Evolutionary conservation across 345 rosid genomes (phyloP), one percentile per base, ranked within the genome.

Genomic region (Eucalyptus lansdowneana): DNA sequence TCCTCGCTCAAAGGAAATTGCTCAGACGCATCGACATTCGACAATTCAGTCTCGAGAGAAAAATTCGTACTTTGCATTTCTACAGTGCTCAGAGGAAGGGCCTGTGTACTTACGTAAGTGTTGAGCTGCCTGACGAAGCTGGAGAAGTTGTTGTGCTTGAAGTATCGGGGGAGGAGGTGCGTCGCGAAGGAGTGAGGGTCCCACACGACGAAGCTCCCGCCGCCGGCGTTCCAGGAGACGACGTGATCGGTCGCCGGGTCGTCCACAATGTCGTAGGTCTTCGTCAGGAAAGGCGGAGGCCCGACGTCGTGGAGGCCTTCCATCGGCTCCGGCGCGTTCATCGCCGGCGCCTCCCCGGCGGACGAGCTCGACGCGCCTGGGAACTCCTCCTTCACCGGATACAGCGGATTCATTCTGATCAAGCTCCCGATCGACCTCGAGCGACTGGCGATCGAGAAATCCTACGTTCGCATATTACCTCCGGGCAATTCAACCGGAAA

Each of bases 101-200:
- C 69, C 25, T 47, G 34, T 47, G 34, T 27, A 92, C 99, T 92
- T 90, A 96, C 99, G 76, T 97, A 97, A 90, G 99, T 97, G 87
- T 97, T 97, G 50, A 97, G 95, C 89, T 97, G 99, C 88, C 99
- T 94, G 90, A 97, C 96, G 89, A 97, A 97, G 90, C 99, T 96
- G 65, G 98, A 96, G 94, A 96, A 97, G 89, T 97, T 97, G 90
- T 94, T 97, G 93, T 97, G 99, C 95, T 97, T 97, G 95, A 97
- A 97, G 92, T 91, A 94, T 15, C 93, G 90, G 50, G 97, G 99
- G 85, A 97, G 97, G 65, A 96, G 95, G 88, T 83, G 80, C 11
- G 94, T 89, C 45, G 98, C 94, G 92, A 97, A 94, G 58, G 93
- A 92, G 81, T 95, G 92, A 80, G 97, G 97, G 87, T 97, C 96